Evolutionary conservation across 1,284 basidiomycete genomes (phyloP).

Genomic region (Stygiomarasmius scandens): DNA sequence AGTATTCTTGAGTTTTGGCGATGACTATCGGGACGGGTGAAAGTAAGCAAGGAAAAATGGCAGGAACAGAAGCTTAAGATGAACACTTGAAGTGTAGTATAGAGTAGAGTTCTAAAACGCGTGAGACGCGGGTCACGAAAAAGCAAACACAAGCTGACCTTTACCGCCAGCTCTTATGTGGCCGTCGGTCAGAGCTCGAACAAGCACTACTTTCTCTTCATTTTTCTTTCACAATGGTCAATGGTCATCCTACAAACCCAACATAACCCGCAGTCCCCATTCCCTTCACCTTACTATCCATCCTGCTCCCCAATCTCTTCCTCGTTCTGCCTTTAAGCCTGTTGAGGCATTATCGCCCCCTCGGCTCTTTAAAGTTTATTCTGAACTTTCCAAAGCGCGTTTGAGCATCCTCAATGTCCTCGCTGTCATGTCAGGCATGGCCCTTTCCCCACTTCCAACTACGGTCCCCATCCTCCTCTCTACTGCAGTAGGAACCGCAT

Average conservation of each 20-base stretch:
- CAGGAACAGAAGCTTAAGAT: too few relatives aligned
- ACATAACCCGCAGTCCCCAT: conserved; percentile 18
- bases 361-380: conserved; percentile 71
- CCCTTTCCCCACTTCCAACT: conserved; percentile 86
- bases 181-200: conserved; percentile 3
- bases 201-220: conserved; percentile 42
- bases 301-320: conserved; percentile 19
- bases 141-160: too few relatives aligned
- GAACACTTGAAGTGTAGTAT: too few relatives aligned
- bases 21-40: too few relatives aligned
- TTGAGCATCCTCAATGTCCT: conserved; percentile 90
- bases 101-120: too few relatives aligned
- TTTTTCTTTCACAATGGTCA: conserved; percentile 64
- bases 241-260: conserved; percentile 33
- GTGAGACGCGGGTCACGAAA: too few relatives aligned
- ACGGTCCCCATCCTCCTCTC: conserved; percentile 84
- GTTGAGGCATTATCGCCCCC: conserved; percentile 46
- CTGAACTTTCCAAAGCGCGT: conserved; percentile 85
- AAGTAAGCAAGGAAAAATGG: too few relatives aligned
- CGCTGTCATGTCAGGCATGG: conserved; percentile 92
- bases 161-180: conserved; percentile 1
- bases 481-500: conserved; percentile 86
- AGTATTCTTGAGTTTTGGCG: too few relatives aligned
- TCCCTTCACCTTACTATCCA: conserved; percentile 15
- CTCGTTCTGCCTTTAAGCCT: conserved; percentile 31